These are phyloP conservation scores for Pulveroboletus sp. DNA, from an alignment of 768 basidiomycete species.

Conservation along the genomic window DNA sequence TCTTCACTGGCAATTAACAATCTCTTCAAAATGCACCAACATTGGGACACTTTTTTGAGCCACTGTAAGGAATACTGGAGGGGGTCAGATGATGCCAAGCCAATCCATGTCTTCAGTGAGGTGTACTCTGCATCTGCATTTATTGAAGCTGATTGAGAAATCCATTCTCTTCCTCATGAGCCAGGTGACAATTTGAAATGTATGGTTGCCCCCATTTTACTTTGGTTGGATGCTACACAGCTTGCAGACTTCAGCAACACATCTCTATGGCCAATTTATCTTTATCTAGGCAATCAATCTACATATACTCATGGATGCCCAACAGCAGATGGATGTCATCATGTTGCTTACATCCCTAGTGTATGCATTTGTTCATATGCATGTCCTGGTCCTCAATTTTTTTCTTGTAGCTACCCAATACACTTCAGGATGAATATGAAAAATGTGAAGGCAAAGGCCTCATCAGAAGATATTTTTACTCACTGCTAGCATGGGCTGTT, in stretches of 20 bases:
- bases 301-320: conserved; percentile 12
- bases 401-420: conserved; percentile 2
- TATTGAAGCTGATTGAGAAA: not conserved
- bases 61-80: too few relatives aligned
- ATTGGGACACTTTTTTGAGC: too few relatives aligned
- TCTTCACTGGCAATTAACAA: too few relatives aligned
- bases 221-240: conserved; percentile 27
- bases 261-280: conserved; percentile 26
- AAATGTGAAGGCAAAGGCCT: not conserved
- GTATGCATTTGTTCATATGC: not conserved
- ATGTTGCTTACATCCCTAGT: conserved; percentile 13
- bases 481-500: conserved; percentile 3
- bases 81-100: too few relatives aligned
- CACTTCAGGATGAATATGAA: conserved; percentile 8
- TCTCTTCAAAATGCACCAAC: too few relatives aligned
- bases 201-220: conserved; percentile 12
- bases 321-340: conserved; percentile 11
- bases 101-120: not conserved
- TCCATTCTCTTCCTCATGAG: not conserved
- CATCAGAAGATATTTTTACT: not conserved
- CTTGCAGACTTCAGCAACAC: conserved; percentile 27
- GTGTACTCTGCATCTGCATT: not conserved
- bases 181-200: conserved; percentile 3
- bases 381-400: not conserved
- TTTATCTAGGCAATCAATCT: conserved; percentile 18